These are phyloP conservation scores for Euclidium syriacum DNA, from an alignment of 345 rosid genomes.

Conservation along the genomic window DNA sequence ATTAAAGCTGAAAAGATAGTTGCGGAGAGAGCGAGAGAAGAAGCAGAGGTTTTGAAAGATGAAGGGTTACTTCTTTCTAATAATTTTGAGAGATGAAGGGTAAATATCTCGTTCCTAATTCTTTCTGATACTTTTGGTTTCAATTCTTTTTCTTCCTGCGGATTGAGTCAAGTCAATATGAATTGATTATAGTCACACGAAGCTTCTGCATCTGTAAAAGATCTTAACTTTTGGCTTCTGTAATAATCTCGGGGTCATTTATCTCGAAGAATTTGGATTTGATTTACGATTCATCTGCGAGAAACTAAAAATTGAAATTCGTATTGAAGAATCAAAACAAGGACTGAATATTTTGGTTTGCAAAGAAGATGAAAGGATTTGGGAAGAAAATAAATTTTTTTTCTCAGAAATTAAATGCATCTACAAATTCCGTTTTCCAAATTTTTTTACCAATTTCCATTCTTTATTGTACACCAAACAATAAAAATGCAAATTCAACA, in stretches of 20 bases:
- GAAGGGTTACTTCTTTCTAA: constrained; percentile 77
- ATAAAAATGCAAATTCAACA: neutral
- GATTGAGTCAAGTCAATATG: neutral
- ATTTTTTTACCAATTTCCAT: neutral
- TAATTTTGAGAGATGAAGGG: constrained; percentile 89
- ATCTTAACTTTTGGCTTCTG: neutral
- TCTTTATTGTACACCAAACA: constrained; percentile 31
- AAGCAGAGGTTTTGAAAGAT: constrained; percentile 75
- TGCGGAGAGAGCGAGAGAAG: constrained; percentile 86
- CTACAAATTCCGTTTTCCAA: neutral
- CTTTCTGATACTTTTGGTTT: constrained; percentile 38
- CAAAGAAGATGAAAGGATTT: neutral
- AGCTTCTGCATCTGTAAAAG: neutral
- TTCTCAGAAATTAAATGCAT: no score
- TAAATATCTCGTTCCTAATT: constrained; percentile 77
- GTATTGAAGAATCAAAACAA: neutral
- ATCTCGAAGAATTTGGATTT: no score
- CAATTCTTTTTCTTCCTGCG: neutral
- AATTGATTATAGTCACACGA: neutral
- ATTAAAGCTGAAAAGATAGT: constrained; percentile 79
- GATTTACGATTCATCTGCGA: no score
- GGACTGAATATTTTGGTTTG: constrained; percentile 9
- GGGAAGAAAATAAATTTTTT: no score
- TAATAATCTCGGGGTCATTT: no score
- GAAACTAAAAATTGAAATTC: no score